Base-by-base conservation (phyloP, 2,329 filamentous ascomycete species). In the Apiospora koreana region DNA sequence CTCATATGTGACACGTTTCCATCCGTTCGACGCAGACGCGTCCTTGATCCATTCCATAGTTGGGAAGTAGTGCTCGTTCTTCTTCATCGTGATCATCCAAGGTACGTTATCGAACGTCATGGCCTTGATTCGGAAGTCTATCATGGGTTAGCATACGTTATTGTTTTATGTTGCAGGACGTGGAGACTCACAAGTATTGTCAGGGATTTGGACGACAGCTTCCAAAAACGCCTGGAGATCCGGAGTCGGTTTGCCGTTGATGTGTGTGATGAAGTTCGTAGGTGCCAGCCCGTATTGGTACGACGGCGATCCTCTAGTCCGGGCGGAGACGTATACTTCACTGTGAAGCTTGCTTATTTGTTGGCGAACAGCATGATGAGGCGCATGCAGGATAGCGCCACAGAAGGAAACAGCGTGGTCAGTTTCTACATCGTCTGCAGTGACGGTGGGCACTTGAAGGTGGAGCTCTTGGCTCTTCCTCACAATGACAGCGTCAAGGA, bases 21-120 rank as follows among this genome's bases (percentile, higher is more conserved):
- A 92, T 67, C 89, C 89, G 73, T 86, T 89, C 1, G 85, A 81
- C 73, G 89, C 88, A 8, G 81, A 81, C 18, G 82, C 78, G 73
- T 92, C 90, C 80, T 91, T 92, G 80, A 90, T 87, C 86, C 89
- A 91, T 77, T 92, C 91, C 80, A 89, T 88, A 0, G 89, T 92
- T 0, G 91, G 90, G 81, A 92, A 93, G 80, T 99, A 99, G 82
- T 99, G 96, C 79, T 99, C 95, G 76, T 98, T 98, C 88, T 98
- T 98, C 90, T 99, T 99, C 93, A 99, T 97, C 10, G 96, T 99
- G 48, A 97, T 94, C n/a, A 99, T 94, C 94, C 96, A 99, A 3
- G 95, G 95, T 12, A 99, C 94, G 77, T 97, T 97, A 81, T 99
- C 96, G 78, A 99, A 99, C 0, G 96, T 98, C 80, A 98, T 94